Base-by-base conservation (phyloP, 768 basidiomycete genomes). In the Boletales sp. region DNA sequence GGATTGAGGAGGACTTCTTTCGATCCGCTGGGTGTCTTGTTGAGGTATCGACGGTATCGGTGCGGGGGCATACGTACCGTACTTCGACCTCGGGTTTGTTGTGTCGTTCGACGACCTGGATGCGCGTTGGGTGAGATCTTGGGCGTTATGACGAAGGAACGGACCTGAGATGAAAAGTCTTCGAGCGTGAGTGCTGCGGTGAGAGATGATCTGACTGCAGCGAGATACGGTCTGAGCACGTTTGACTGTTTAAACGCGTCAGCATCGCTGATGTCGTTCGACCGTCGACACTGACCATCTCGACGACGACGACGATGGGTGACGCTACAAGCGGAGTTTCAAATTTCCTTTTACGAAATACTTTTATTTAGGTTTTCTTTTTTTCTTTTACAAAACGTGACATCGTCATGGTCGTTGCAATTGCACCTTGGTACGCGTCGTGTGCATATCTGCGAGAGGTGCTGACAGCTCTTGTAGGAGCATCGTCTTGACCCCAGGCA, bases 111-210 rank as follows among this genome's bases (percentile, higher is more conserved):
- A 97, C 94, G 51, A 96, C 86, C 91, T 95, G 9, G 41, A 6
- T 17, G 34, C 10, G 19, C 18, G 36, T 31, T 1, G 14, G 17
- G 3, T 18, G 42, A 55, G 57, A 62, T 50, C 45, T 6, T 28
- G 25, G 25, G 5, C 34, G 11, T 34, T 5, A 5, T 34, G 34
- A 34, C 15, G 12, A 15, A 2, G 14, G 6, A 15, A 62, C 47
- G 2, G 14, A 46, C 62, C 60, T 99, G 95, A 11, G 95, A 98
- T 43, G 93, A 83, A 76, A 99, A 99, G 80, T 94, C 92, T 75
- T 99, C 93, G 54, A 99, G 77, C 1, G 94, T 97, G 58, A 99
- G 76, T 3, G 96, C 94, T 30, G 96, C 95, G n/a, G 95, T 98
- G 44, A 99, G 77, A 19, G 96, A 96, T 7, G 92, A 92, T 57